Base-by-base conservation (phyloP, 495 filamentous ascomycete species). In the Hypoxylon perforatum region DNA sequence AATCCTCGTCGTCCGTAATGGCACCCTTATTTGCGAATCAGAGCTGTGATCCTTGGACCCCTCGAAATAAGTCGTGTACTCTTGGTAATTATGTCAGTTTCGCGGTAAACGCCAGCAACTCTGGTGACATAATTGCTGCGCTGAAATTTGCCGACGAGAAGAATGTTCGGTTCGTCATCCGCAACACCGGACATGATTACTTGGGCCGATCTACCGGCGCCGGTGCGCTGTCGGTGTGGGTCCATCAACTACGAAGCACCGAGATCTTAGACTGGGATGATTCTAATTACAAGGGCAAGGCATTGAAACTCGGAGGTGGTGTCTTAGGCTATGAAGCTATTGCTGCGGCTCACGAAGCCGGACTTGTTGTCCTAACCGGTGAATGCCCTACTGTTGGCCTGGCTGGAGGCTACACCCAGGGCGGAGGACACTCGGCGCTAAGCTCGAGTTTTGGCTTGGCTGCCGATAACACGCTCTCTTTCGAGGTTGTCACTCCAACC, bases 151-250 rank as follows among this genome's bases (percentile, higher is more conserved):
- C 83, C 38, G 46, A 65, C 55, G 10, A 63, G 62, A 65, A 76
- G 39, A 82, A 82, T 73, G 69, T 83, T 36, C 78, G 81, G 22
- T 74, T 84, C 28, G 80, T 84, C 45, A 79, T 84, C 47, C 77
- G 77, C 50, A 83, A 84, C 45, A 83, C 80, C 1, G 80, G 89
- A 38, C 88, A 91, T 70, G 88, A 90, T 68, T 89, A 85, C 67
- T 72, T 71, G 9, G 87, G 85, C 36, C 82, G 83, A 46, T 84
- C 83, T 10, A 85, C 81, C 4, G 84, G 80, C 36, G 77, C 78
- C 50, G 87, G 80, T 7, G 82, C 77, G 23, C 73, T 84, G 10
- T 77, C 73, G 8, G 74, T 84, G 35, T 87, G 80, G 85, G 85
- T 76, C 54, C 86, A 83, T 56, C 70, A 83, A 57, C 72, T 87